Percentiles rank a stretch among this genome's conserved stretches.
These are phyloP conservation scores for Peronospora tabacina DNA, from an alignment of 352 stramenopile genomes.

Conservation along the genomic window DNA sequence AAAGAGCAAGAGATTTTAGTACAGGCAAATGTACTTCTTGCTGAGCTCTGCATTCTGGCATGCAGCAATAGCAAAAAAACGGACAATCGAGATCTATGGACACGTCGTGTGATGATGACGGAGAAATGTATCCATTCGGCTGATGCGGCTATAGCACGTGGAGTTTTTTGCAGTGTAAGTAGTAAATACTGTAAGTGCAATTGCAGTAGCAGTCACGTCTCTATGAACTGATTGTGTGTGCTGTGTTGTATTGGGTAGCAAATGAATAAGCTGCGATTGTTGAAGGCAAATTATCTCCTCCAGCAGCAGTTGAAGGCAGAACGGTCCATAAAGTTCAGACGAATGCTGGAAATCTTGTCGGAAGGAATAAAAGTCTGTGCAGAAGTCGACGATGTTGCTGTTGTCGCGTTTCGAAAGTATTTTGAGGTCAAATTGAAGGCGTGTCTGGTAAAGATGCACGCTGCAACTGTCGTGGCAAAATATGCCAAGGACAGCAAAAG, in stretches of 20 bases:
- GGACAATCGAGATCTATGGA: constrained; percentile 43
- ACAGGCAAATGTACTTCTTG: constrained; percentile 41
- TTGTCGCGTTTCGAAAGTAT: constrained; percentile 31
- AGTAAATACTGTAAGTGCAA: neutral
- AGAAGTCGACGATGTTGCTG: constrained; percentile 10
- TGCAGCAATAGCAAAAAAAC: constrained; percentile 36
- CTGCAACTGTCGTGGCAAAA: constrained; percentile 30
- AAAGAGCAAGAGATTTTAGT: constrained; percentile 24
- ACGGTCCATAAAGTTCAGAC: constrained; percentile 25
- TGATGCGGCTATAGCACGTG: constrained; percentile 16
- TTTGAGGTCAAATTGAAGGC: constrained; percentile 47
- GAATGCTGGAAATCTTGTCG: constrained; percentile 41
- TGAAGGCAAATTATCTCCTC: constrained; percentile 52
- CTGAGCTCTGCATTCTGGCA: constrained; percentile 46
- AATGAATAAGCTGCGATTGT: constrained; percentile 39
- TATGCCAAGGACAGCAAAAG: constrained; percentile 8
- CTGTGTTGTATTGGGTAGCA: constrained; percentile 10
- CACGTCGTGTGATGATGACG: constrained; percentile 38
- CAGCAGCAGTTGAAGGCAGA: constrained; percentile 42
- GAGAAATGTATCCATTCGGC: constrained; percentile 35
- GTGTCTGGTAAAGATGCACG: constrained; percentile 47
- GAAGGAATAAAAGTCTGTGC: constrained; percentile 32
- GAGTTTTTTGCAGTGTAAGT: constrained; percentile 19
- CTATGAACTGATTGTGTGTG: constrained; percentile 4
- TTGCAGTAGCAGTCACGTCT: neutral